Base-by-base conservation (phyloP, 2,329 filamentous ascomycete species). In the Akanthomyces lecanii region DNA sequence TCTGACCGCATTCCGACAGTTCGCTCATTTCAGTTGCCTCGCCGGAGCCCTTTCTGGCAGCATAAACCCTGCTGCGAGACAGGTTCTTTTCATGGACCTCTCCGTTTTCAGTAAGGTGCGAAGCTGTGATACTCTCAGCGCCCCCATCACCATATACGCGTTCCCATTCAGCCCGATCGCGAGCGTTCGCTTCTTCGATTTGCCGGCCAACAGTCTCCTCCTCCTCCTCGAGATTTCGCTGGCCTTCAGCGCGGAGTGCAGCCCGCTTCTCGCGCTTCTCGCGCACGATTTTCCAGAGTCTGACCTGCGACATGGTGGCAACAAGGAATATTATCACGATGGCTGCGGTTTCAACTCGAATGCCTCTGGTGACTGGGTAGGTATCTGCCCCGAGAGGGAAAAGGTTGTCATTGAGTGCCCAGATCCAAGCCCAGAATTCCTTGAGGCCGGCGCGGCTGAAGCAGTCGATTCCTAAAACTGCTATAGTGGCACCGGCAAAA, bases 371-470 rank as follows among this genome's bases (percentile, higher is more conserved):
- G 14, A 97, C 78, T 0, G 94, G 94, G 72, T 96, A 98, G 0
- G 90, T 92, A 54, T 82, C 80, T 1, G 89, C 89, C 44, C 85
- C 84, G 2, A 92, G 77, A 0, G 93, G 93, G 70, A 98, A 98
- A 0, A 92, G 78, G 57, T 89, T 82, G 48, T 86, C 79, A 73
- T 97, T 97, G 45, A 98, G 76, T 52, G 79, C 79, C 94, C 94
- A 98, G 44, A 96, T 82, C 73, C 96, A 98, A 6, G 91, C 83
- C 94, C 94, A 98, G 68, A 97, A 97, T 73, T 98, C 94, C 74
- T 97, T 97, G 69, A 96, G 78, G 0, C 94, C 94, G n/a, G 92
- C 92, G 66, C 87, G 82, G 70, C 88, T 94, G 69, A 94, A 96
- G 74, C 92, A 96, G 73, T 98, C 94, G 63, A 98, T 90, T 2